Evolutionary conservation across 78 protist species (phyloP).

Genomic region (Cavenderia fasciculata): DNA sequence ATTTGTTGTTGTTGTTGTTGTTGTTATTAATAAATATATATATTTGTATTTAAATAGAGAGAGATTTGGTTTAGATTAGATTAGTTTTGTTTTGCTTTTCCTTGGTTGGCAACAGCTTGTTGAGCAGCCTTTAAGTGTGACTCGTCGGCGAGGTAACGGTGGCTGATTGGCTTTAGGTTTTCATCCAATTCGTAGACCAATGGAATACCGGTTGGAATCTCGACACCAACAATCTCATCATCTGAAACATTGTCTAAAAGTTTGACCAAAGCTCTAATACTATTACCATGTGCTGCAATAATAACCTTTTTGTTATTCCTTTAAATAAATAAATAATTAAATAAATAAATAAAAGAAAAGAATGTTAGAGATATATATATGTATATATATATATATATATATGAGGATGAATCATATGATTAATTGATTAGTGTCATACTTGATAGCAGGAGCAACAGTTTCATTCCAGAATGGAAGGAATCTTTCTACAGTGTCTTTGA

Average conservation of each 20-base stretch:
- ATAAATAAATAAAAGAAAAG: not conserved
- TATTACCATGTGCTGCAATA: constrained; percentile 96
- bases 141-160: constrained; percentile 80
- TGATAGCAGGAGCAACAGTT: constrained; percentile 83
- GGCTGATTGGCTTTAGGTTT: constrained; percentile 69
- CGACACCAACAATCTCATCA: constrained; percentile 81
- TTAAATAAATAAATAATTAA: not conserved
- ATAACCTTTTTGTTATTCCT: constrained; percentile 87
- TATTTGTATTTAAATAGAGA: no score
- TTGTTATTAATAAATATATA: no score
- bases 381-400: not conserved
- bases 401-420: no score
- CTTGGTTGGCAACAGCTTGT: constrained; percentile 87
- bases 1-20: no score
- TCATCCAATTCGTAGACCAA: constrained; percentile 88
- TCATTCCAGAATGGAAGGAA: constrained; percentile 90
- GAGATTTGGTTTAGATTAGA: no score
- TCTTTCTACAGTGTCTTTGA: constrained; percentile 87
- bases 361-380: not conserved
- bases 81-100: constrained; percentile 70
- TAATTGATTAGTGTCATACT: no score
- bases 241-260: constrained; percentile 88
- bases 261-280: constrained; percentile 94
- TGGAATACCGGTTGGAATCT: constrained; percentile 95
- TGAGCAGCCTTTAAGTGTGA: constrained; percentile 49